Percentiles rank a stretch among this genome's conserved stretches.
These are phyloP conservation scores for Sistotremastrum suecicum DNA, from an alignment of 768 basidiomycete genomes.

Conservation along the genomic window DNA sequence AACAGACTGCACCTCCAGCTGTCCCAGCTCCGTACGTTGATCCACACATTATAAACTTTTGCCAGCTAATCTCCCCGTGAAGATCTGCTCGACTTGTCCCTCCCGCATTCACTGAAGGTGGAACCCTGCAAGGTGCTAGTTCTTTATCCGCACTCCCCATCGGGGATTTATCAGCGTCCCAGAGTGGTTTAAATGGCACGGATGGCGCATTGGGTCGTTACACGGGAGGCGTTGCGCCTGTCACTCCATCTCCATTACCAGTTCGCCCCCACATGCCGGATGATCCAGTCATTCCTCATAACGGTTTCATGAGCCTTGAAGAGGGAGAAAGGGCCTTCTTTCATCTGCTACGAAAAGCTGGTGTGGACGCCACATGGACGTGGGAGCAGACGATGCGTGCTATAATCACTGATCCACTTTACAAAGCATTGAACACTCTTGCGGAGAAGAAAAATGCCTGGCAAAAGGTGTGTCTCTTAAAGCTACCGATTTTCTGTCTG, in stretches of 20 bases:
- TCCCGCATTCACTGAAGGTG: conserved; percentile 5
- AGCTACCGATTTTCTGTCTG: background rate
- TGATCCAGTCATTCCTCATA: conserved; percentile 79
- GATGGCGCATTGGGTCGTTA: conserved; percentile 33
- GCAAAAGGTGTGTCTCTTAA: conserved; percentile 59
- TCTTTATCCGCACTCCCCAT: conserved; percentile 26
- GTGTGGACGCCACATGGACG: conserved; percentile 84
- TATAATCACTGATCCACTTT: conserved; percentile 95
- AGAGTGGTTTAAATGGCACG: conserved; percentile 23
- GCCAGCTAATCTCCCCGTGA: conserved; percentile 30
- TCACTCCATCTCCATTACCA: conserved; percentile 49
- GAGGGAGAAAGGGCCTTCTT: conserved; percentile 93
- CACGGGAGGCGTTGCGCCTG: conserved; percentile 38
- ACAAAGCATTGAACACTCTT: conserved; percentile 84
- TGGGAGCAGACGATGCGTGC: conserved; percentile 99
- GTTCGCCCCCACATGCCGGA: conserved; percentile 71
- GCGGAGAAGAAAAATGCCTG: conserved; percentile 91
- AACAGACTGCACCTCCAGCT: conserved; percentile 23
- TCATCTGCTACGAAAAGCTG: conserved; percentile 77
- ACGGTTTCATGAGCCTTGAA: conserved; percentile 73
- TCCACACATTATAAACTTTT: conserved; percentile 5
- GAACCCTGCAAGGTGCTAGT: conserved; percentile 34
- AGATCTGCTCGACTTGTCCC: conserved; percentile 11
- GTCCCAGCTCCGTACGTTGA: conserved; percentile 9
- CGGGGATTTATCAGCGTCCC: conserved; percentile 28